Evolutionary conservation across 371 early-diverging fungal species (phyloP).

Genomic region (Mucor circinelloides): DNA sequence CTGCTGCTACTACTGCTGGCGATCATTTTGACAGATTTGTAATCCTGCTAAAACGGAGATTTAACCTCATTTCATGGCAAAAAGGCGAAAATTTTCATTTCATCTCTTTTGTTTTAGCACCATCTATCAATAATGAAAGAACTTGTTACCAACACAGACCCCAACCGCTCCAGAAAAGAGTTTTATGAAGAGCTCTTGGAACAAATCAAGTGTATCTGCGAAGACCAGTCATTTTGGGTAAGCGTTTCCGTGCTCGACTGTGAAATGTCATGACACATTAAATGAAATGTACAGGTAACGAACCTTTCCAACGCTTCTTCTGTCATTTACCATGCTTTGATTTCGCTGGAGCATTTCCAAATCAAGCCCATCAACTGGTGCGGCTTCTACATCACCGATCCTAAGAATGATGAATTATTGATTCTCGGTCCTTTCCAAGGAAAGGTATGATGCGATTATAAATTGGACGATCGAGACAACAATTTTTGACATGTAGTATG

Average conservation of each 20-base stretch:
- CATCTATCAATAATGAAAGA: constrained; percentile 26
- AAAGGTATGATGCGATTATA: constrained; percentile 45
- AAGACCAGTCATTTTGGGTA: constrained; percentile 67
- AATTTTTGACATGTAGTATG: background rate
- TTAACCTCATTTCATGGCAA: background rate
- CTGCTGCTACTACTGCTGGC: too few relatives aligned
- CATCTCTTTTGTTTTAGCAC: background rate
- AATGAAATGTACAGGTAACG: constrained; percentile 44
- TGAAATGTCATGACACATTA: background rate
- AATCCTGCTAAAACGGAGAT: background rate
- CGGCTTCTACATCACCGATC: constrained; percentile 82
- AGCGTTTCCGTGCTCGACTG: background rate
- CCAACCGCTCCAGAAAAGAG: constrained; percentile 46
- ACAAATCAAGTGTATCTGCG: constrained; percentile 47
- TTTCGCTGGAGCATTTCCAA: constrained; percentile 58
- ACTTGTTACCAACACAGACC: constrained; percentile 37
- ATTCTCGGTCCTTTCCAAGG: constrained; percentile 94
- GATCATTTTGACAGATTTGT: too few relatives aligned
- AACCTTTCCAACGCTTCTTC: constrained; percentile 84
- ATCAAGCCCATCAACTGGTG: constrained; percentile 88
- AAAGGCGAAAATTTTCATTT: background rate
- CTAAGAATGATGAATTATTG: constrained; percentile 48
- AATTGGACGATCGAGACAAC: background rate
- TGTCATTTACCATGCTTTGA: constrained; percentile 79
- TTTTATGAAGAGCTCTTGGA: constrained; percentile 57